phyloP scores from a whole-genome alignment of 2,329 filamentous ascomycete genomes.

The Trichoderma cornu-damae region DNA sequence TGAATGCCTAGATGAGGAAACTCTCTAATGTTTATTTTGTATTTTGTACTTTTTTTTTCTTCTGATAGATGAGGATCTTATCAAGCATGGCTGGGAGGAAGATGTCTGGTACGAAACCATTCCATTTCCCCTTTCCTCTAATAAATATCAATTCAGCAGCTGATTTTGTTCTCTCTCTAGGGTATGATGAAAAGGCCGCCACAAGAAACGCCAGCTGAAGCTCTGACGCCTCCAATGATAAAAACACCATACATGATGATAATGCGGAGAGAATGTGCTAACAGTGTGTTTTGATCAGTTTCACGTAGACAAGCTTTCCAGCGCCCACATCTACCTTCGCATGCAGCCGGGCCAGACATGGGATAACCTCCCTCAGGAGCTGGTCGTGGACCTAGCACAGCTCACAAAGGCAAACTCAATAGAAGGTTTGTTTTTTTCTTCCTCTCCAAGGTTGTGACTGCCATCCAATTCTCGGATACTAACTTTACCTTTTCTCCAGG shows the following conservation, averaged over 20 bases:
- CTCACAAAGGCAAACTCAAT: conserved; percentile 98
- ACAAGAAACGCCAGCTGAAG: background rate
- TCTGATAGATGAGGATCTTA: conserved; percentile 81
- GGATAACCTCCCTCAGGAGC: conserved; percentile 70
- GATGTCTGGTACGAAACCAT: conserved; percentile 74
- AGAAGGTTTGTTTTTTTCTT: conserved; percentile 53
- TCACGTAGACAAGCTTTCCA: conserved; percentile 95
- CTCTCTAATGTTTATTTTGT: background rate
- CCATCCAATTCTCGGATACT: no score
- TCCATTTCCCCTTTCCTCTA: background rate
- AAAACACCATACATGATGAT: background rate
- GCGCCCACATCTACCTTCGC: conserved; percentile 92
- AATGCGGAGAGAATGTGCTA: background rate
- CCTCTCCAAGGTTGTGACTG: no score
- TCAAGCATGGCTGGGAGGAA: conserved; percentile 89
- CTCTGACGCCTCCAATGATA: background rate
- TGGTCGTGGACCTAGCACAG: conserved; percentile 88
- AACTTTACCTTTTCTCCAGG: conserved; percentile 54
- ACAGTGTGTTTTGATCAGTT: conserved; percentile 53
- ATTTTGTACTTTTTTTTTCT: background rate
- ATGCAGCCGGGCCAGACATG: conserved; percentile 73
- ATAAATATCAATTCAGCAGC: background rate
- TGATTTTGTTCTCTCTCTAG: conserved; percentile 21
- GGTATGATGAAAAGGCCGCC: conserved; percentile 23
- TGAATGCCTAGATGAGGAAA: background rate